Evolutionary conservation across 2,329 filamentous ascomycete species (phyloP).

Genomic region (Emergomyces pasteurianus): DNA sequence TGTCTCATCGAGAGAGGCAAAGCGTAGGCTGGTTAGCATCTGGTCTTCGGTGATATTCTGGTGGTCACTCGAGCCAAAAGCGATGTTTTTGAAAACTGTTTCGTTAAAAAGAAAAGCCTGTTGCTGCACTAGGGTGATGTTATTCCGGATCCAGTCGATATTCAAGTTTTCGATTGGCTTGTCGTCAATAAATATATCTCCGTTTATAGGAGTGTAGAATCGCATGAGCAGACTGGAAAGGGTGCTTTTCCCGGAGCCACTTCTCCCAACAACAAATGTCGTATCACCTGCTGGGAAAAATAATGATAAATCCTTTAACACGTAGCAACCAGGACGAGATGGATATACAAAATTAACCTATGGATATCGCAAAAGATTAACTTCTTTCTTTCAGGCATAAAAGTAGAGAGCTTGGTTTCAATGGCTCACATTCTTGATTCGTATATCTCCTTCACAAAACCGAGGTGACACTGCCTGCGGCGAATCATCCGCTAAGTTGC

Average conservation of each 20-base stretch:
- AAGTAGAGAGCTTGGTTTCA: constrained; percentile 19
- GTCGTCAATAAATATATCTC: constrained; percentile 59
- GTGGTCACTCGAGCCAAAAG: constrained; percentile 50
- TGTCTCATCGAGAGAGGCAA: constrained; percentile 57
- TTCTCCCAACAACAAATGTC: constrained; percentile 72
- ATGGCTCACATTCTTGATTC: constrained; percentile 48
- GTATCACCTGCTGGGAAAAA: constrained; percentile 60
- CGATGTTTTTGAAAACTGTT: constrained; percentile 64
- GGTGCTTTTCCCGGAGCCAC: constrained; percentile 88
- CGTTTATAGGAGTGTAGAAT: constrained; percentile 58
- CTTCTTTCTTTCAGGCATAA: neutral
- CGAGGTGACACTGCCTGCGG: constrained; percentile 20
- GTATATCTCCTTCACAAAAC: constrained; percentile 54
- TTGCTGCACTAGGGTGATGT: constrained; percentile 74
- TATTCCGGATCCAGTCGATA: constrained; percentile 59
- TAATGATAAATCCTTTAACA: constrained; percentile 52
- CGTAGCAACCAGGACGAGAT: constrained; percentile 47
- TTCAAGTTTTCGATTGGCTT: constrained; percentile 50
- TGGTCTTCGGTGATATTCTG: constrained; percentile 40
- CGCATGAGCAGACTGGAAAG: constrained; percentile 66
- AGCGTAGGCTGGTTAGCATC: constrained; percentile 50
- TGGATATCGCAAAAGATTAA: constrained; percentile 7
- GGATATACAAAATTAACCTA: constrained; percentile 79
- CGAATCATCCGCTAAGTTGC: constrained; percentile 16
- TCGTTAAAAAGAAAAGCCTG: constrained; percentile 71